Base-by-base conservation (phyloP, 2,329 filamentous ascomycete genomes). In the Lachnellula willkommii region DNA sequence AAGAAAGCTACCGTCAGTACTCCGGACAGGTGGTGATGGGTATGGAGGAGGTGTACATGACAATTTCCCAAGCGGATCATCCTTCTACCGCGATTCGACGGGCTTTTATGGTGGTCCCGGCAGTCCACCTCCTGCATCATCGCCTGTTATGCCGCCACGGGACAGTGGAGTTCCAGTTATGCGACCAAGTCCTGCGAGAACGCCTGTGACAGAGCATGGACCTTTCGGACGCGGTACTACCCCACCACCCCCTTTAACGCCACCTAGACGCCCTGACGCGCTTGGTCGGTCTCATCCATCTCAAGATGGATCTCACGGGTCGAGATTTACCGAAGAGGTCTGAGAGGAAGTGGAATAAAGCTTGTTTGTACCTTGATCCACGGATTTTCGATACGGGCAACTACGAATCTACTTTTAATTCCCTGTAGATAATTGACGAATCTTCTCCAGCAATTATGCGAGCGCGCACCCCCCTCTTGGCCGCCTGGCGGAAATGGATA, bases 131-230 rank as follows among this genome's bases (percentile, higher is more conserved):
- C 45, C 60, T 12, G 22, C 11, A 12, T 45, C 42, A 22, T 52
- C 59, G 39, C 53, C 76, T 8, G 80, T 81, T 28, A 47, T 37
- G 50, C 24, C 48, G 32, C 20, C 60, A 40, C 60, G 65, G 32
- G 77, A 81, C 53, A 84, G 82, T 65, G 81, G 82, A 9, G 72
- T 84, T 4, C 77, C 80, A n/a, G 74, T 84, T 35, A 78, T 84
- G 66, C 77, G 83, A 59, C 78, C 81, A n/a, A 81, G 85, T n/a
- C 85, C 85, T 15, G 83, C 80, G 17, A 79, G 83, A 53, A 84
- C 81, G 3, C 81, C 85, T 1, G 73, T 87, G 15, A 79, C 80
- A 55, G 78, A 81, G 56, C 74, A 78, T 50, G 77, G 74, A 24
- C 79, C 79, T 0, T 80, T 80, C 45, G 43, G 58, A 20, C 22